Conservation (phyloP, 2,329 filamentous ascomycete species). For the Xylariomycetidae sp. region DNA sequence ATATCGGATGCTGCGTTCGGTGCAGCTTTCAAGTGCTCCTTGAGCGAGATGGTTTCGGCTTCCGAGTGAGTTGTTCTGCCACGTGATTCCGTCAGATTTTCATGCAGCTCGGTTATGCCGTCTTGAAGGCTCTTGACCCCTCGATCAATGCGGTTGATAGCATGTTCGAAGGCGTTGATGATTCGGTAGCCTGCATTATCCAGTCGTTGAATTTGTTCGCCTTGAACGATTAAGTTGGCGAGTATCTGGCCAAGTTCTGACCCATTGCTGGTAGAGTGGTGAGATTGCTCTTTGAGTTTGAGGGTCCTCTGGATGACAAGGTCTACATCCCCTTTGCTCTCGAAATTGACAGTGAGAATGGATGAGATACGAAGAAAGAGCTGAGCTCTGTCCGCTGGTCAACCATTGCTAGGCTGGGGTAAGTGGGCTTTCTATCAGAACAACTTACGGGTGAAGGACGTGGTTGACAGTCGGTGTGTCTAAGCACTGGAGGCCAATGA, state of each 20-base stretch:
- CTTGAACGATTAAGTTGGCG: slow-evolving; percentile 27
- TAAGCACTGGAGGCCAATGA: slow-evolving; percentile 31
- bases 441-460: slow-evolving; percentile 30
- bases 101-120: slow-evolving; percentile 21
- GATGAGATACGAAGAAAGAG: slow-evolving; percentile 28
- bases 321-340: slow-evolving; percentile 14
- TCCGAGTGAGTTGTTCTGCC: too few relatives aligned
- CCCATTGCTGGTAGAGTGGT: slow-evolving; percentile 2
- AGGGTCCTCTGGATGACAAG: slow-evolving; percentile 28
- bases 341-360: slow-evolving; percentile 17
- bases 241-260: slow-evolving; percentile 26
- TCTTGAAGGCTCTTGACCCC: slow-evolving; percentile 28
- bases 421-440: too few relatives aligned
- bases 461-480: slow-evolving; percentile 30
- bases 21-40: slow-evolving; percentile 18
- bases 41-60: slow-evolving; percentile 23
- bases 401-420: too few relatives aligned
- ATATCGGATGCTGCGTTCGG: too few relatives aligned
- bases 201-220: slow-evolving; percentile 30
- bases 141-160: slow-evolving; percentile 28
- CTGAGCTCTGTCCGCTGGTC: slow-evolving; percentile 25
- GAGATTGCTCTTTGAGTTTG: slow-evolving; percentile 22
- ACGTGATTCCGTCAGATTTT: slow-evolving; percentile 16
- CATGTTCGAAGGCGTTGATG: slow-evolving; percentile 30
- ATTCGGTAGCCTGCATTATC: slow-evolving; percentile 31